Percentiles rank a stretch among this genome's conserved stretches.
phyloP scores from a whole-genome alignment of 2,329 filamentous ascomycete genomes.

The Anisogramma anomala region DNA sequence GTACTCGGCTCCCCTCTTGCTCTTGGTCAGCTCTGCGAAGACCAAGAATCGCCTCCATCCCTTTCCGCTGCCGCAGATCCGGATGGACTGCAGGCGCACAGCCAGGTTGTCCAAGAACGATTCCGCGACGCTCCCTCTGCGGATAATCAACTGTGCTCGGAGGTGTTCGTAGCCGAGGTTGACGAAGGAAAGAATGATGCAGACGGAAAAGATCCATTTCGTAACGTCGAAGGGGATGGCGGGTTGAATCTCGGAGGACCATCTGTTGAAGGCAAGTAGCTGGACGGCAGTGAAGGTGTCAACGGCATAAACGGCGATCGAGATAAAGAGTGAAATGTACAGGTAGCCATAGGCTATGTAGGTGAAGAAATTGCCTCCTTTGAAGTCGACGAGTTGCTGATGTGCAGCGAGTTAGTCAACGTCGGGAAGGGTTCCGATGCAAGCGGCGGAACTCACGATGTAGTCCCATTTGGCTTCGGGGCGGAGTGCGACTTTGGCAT shows the following conservation, averaged over 20 bases:
- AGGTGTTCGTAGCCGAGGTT: constrained; percentile 73
- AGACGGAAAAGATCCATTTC: constrained; percentile 90
- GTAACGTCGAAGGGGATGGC: constrained; percentile 65
- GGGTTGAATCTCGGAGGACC: constrained; percentile 75
- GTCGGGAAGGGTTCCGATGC: background rate
- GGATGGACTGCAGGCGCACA: constrained; percentile 70
- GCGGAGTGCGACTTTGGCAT: constrained; percentile 52
- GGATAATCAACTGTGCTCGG: constrained; percentile 69
- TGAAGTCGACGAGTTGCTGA: constrained; percentile 60
- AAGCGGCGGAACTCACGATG: constrained; percentile 49
- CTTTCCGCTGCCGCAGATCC: constrained; percentile 53
- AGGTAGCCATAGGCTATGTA: constrained; percentile 75
- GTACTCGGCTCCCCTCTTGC: constrained; percentile 82
- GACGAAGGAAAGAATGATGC: constrained; percentile 81
- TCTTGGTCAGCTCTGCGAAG: constrained; percentile 81
- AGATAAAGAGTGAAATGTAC: constrained; percentile 67
- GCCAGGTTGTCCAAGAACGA: constrained; percentile 85
- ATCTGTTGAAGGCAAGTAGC: constrained; percentile 75
- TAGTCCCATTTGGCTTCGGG: constrained; percentile 93
- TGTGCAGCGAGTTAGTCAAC: background rate
- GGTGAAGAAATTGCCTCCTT: constrained; percentile 64
- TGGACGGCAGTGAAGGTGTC: constrained; percentile 93
- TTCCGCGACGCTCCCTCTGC: constrained; percentile 74
- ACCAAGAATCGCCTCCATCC: constrained; percentile 89
- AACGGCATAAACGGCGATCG: constrained; percentile 73